Conservation (phyloP, 2,329 filamentous ascomycete species). For the Neonectria hederae region DNA sequence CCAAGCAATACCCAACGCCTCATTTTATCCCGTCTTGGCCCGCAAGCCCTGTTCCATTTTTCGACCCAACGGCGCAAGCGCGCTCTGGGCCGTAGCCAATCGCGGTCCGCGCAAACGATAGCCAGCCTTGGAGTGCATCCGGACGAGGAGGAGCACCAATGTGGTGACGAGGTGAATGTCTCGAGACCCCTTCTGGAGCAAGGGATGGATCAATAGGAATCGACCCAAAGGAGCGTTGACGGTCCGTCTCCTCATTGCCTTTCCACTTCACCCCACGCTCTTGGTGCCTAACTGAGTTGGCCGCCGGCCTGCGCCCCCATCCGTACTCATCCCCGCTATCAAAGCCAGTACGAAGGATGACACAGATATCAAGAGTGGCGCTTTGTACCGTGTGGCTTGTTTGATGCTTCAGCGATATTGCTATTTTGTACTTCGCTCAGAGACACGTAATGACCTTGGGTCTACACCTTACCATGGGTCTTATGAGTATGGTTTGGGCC, state of each 20-base stretch:
- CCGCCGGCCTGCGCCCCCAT: neutral
- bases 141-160: neutral
- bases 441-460: neutral
- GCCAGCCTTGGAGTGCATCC: constrained; percentile 14
- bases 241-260: constrained; percentile 14
- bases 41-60: constrained; percentile 13
- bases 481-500: neutral
- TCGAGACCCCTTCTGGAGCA: constrained; percentile 10
- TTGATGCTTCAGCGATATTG: neutral
- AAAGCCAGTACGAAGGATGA: neutral
- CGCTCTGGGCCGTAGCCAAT: constrained; percentile 13
- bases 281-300: constrained; percentile 28
- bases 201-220: constrained; percentile 25
- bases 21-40: constrained; percentile 24
- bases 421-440: neutral
- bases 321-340: neutral
- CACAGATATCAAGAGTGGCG: neutral
- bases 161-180: neutral
- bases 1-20: constrained; percentile 26
- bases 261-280: constrained; percentile 24
- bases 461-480: too few species aligned
- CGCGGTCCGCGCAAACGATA: constrained; percentile 18
- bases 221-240: constrained; percentile 26
- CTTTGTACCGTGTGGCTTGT: neutral
- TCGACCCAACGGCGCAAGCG: constrained; percentile 13